A percentile compares a stretch with the other conserved stretches of the same genome.
These are phyloP conservation scores for Saururus chinensis DNA, from an alignment of 164 flowering plant genomes.

Conservation along the genomic window DNA sequence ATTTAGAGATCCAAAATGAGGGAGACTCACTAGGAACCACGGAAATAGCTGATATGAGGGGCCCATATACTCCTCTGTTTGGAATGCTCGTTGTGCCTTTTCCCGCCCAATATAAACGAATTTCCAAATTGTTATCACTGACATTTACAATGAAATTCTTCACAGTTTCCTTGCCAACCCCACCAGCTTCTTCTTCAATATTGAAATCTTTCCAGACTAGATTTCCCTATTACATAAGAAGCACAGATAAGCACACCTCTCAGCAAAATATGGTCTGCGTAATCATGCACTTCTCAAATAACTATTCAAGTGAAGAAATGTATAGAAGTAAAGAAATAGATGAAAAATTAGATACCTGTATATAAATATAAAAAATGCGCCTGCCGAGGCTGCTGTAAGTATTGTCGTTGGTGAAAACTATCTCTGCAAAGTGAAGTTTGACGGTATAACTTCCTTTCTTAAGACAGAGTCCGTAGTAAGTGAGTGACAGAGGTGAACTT, in stretches of 20 bases:
- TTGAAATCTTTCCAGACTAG: slow-evolving; percentile 47
- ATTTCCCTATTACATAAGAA: slow-evolving; percentile 16
- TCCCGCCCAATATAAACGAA: slow-evolving; percentile 38
- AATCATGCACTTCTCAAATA: neutral
- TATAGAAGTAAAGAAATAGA: neutral
- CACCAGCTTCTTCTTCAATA: slow-evolving; percentile 40
- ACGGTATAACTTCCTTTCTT: slow-evolving; percentile 47
- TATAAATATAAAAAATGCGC: slow-evolving; percentile 55
- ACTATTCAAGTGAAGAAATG: neutral
- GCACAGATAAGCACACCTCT: neutral
- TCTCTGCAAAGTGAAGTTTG: slow-evolving; percentile 58
- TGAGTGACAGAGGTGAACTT: slow-evolving; percentile 45
- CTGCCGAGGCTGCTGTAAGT: slow-evolving; percentile 54
- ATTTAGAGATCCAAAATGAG: neutral
- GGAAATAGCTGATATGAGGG: slow-evolving; percentile 46
- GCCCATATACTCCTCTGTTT: slow-evolving; percentile 32
- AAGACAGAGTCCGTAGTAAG: slow-evolving; percentile 52
- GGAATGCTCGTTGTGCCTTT: slow-evolving; percentile 38
- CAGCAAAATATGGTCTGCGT: too few relatives aligned
- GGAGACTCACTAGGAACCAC: slow-evolving; percentile 23
- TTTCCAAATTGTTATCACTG: slow-evolving; percentile 19
- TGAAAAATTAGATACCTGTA: slow-evolving; percentile 36
- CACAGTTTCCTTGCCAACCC: slow-evolving; percentile 19
- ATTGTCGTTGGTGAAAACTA: slow-evolving; percentile 31
- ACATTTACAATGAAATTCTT: slow-evolving; percentile 24